These are phyloP conservation scores for Nannochloropsis limnetica DNA, from an alignment of 352 stramenopile genomes.

Conservation along the genomic window DNA sequence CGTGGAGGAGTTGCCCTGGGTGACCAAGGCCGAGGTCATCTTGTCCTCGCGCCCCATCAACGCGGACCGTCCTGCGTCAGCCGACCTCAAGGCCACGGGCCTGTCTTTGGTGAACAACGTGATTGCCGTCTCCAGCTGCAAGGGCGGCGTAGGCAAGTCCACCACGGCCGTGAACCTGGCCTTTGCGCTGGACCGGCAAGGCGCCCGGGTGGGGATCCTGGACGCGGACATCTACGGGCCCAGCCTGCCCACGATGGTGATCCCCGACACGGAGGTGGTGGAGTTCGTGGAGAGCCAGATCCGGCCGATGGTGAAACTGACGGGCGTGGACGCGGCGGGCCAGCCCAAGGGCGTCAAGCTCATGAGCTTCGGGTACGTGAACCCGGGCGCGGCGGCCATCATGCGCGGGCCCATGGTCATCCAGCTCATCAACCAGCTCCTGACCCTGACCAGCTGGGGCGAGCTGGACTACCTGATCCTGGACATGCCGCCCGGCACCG, in stretches of 20 bases:
- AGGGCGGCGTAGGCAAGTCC: constrained; percentile 96
- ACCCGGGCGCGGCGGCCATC: constrained; percentile 56
- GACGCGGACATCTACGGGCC: constrained; percentile 99
- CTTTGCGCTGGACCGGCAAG: constrained; percentile 70
- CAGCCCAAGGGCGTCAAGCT: constrained; percentile 60
- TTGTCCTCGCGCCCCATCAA: constrained; percentile 53
- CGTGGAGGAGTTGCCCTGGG: constrained; percentile 54
- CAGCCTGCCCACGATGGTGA: constrained; percentile 90
- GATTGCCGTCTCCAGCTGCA: constrained; percentile 70
- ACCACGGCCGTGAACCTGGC: constrained; percentile 97
- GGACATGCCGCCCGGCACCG: constrained; percentile 97
- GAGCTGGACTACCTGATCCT: constrained; percentile 97
- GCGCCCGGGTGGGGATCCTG: constrained; percentile 88
- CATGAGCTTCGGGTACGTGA: constrained; percentile 72
- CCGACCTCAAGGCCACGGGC: constrained; percentile 8
- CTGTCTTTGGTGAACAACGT: constrained; percentile 51
- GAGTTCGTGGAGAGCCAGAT: constrained; percentile 66
- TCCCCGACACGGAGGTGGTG: constrained; percentile 63
- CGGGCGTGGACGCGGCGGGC: not conserved
- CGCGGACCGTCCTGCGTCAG: not conserved
- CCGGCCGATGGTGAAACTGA: constrained; percentile 54
- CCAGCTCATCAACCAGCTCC: constrained; percentile 90
- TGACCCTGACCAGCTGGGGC: constrained; percentile 89
- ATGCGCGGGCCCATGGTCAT: constrained; percentile 87
- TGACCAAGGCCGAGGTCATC: constrained; percentile 48